phyloP scores from a whole-genome alignment of 148 eudicot genomes.

The Rhododendron ovatum region DNA sequence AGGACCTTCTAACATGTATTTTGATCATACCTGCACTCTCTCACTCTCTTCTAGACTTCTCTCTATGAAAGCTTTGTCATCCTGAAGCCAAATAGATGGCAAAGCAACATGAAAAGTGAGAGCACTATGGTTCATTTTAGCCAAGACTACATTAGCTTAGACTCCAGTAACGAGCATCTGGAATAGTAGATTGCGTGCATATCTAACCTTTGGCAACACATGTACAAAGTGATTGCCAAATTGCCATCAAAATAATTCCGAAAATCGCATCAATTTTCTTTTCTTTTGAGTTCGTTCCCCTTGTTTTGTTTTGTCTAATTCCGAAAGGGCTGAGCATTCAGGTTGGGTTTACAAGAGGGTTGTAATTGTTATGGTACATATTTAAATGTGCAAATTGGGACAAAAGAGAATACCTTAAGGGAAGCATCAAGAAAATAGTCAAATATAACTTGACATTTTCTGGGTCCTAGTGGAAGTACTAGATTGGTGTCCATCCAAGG shows the following conservation, averaged over 20 bases:
- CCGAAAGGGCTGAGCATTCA: neutral
- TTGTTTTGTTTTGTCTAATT: neutral
- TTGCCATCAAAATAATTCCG: neutral
- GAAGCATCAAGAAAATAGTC: constrained; percentile 85
- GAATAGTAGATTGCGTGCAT: neutral
- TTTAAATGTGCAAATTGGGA: neutral
- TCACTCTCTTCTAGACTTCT: constrained; percentile 70
- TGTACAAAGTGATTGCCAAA: neutral
- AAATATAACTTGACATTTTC: constrained; percentile 86
- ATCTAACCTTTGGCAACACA: neutral
- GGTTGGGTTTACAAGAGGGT: neutral
- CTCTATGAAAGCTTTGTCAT: constrained; percentile 50
- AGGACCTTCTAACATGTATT: neutral
- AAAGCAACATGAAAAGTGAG: neutral
- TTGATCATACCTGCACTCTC: constrained; percentile 62
- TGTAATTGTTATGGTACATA: neutral
- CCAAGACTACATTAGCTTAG: neutral
- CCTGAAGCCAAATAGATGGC: constrained; percentile 34
- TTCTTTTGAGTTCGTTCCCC: neutral
- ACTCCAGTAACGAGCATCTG: neutral
- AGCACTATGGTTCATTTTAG: neutral
- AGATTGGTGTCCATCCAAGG: constrained; percentile 99
- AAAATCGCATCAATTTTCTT: neutral
- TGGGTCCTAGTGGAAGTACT: constrained; percentile 76
- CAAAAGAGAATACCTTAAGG: constrained; percentile 45